Conservation (phyloP, 305 asterid genomes). For the Solanum hybrid region DNA sequence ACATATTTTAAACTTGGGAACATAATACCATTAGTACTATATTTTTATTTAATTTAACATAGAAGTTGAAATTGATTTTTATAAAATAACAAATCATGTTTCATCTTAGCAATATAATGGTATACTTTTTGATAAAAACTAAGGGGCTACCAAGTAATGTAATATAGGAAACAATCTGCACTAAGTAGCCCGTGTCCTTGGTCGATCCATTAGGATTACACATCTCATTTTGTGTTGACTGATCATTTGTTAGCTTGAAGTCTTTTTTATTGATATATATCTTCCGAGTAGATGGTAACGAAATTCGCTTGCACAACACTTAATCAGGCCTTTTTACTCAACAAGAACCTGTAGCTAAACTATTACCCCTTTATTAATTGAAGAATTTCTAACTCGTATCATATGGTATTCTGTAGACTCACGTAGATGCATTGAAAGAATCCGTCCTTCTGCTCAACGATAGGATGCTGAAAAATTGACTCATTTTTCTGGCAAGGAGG, state of each 20-base stretch:
- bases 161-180: background rate
- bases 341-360: background rate
- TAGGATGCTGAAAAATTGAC: conserved; percentile 15
- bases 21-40: background rate
- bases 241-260: background rate
- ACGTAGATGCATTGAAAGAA: conserved; percentile 15
- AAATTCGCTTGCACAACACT: background rate
- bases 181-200: background rate
- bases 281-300: background rate
- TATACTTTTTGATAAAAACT: background rate
- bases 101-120: background rate
- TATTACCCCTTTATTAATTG: background rate
- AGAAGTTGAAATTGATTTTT: background rate
- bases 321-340: background rate
- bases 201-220: background rate
- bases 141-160: background rate
- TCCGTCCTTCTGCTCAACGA: conserved; percentile 23
- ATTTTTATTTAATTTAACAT: background rate
- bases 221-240: background rate
- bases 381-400: background rate
- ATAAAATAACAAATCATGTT: background rate
- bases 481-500: background rate
- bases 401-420: background rate
- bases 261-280: background rate
- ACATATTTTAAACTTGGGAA: background rate